Conservation (phyloP, 164 flowering plant species). For the Buxus sempervirens region DNA sequence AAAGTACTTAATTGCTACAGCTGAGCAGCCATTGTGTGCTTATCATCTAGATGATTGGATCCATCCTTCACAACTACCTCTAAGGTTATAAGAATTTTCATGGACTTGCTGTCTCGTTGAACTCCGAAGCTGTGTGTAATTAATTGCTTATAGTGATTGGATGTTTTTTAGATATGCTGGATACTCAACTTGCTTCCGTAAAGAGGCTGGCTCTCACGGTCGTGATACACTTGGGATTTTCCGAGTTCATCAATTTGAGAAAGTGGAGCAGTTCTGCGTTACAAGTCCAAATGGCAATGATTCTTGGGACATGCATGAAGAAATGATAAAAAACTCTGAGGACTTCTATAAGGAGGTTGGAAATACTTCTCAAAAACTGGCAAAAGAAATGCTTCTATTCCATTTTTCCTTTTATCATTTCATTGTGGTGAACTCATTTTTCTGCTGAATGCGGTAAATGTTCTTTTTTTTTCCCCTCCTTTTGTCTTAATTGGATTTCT, state of each 20-base stretch:
- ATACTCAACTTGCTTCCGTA: conserved; percentile 91
- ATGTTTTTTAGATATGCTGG: conserved; percentile 74
- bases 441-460: no score
- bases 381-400: not conserved
- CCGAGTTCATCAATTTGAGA: conserved; percentile 96
- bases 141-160: conserved; percentile 9
- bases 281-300: conserved; percentile 77
- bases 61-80: conserved; percentile 82
- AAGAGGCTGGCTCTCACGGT: conserved; percentile 99
- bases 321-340: conserved; percentile 76
- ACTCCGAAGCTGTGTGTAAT: conserved; percentile 1
- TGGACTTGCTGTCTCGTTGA: not conserved
- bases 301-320: conserved; percentile 88
- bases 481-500: not conserved
- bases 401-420: no score
- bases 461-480: not conserved
- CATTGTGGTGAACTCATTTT: no score
- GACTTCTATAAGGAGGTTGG: conserved; percentile 75
- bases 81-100: conserved; percentile 42
- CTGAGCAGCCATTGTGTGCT: conserved; percentile 97
- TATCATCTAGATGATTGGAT: conserved; percentile 95
- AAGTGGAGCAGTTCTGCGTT: conserved; percentile 89
- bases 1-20: conserved; percentile 92
- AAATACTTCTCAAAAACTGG: not conserved
- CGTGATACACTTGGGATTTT: conserved; percentile 93